Conservation (phyloP, 441 rosid species). For the Geranium incanum region DNA sequence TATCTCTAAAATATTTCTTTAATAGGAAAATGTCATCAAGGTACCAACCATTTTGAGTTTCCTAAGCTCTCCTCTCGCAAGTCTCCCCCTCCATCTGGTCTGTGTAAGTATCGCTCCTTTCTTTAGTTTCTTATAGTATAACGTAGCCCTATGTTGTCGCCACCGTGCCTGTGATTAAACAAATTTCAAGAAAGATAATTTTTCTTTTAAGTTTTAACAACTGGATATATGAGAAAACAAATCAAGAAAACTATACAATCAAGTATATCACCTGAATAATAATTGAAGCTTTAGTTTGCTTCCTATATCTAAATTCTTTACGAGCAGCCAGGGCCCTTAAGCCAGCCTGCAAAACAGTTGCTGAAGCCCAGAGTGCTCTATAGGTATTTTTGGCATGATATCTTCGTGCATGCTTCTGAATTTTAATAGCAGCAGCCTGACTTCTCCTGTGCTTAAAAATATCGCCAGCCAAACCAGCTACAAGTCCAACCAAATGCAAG, state of each 20-base stretch:
- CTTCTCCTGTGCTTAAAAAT: constrained; percentile 43
- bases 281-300: constrained; percentile 62
- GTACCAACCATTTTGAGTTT: constrained; percentile 84
- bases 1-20: not conserved
- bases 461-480: constrained; percentile 77
- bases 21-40: constrained; percentile 10
- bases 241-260: constrained; percentile 7
- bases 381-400: constrained; percentile 53
- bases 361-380: constrained; percentile 52
- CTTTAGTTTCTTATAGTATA: constrained; percentile 66
- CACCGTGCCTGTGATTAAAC: constrained; percentile 53
- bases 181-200: constrained; percentile 14
- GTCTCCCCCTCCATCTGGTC: constrained; percentile 86
- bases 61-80: constrained; percentile 72
- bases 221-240: constrained; percentile 3
- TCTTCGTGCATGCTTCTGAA: constrained; percentile 71
- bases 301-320: constrained; percentile 68
- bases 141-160: constrained; percentile 58
- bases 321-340: constrained; percentile 73
- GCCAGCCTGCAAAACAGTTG: constrained; percentile 66
- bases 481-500: constrained; percentile 18
- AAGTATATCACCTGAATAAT: constrained; percentile 58
- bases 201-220: not conserved
- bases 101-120: constrained; percentile 67
- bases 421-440: constrained; percentile 71